Percentiles rank a stretch among this genome's conserved stretches.
These are phyloP conservation scores for Aspergillus melleus DNA, from an alignment of 2,329 filamentous ascomycete genomes.

Conservation along the genomic window DNA sequence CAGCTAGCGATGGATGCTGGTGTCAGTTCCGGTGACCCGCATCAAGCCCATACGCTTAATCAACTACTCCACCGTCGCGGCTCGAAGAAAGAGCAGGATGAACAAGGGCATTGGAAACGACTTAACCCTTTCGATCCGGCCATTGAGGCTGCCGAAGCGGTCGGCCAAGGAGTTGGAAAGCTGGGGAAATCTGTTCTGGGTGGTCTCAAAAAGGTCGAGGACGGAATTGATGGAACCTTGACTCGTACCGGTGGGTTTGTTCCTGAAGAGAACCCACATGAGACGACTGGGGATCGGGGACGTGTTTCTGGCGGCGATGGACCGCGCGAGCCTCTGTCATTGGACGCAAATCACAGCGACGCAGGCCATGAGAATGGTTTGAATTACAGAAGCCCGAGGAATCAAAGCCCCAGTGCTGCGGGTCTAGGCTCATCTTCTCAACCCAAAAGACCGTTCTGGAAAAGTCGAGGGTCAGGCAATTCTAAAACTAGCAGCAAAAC, in stretches of 20 bases:
- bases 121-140: slow-evolving; percentile 45
- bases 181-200: slow-evolving; percentile 48
- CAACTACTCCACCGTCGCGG: slow-evolving; percentile 40
- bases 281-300: slow-evolving; percentile 7
- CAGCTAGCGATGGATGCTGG: slow-evolving; percentile 51
- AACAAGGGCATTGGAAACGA: slow-evolving; percentile 18
- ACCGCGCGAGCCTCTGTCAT: background rate
- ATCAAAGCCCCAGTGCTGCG: background rate
- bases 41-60: slow-evolving; percentile 55
- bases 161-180: slow-evolving; percentile 50
- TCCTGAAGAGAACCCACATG: slow-evolving; percentile 10
- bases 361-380: background rate
- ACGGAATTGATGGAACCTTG: slow-evolving; percentile 37
- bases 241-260: slow-evolving; percentile 37
- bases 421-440: slow-evolving; percentile 8
- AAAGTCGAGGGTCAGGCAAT: slow-evolving; percentile 31
- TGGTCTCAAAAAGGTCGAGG: slow-evolving; percentile 42
- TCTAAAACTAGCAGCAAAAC: slow-evolving; percentile 25
- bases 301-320: background rate
- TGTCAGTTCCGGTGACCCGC: slow-evolving; percentile 57
- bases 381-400: background rate
- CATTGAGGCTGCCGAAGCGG: slow-evolving; percentile 52
- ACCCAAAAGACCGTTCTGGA: slow-evolving; percentile 36
- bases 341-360: background rate
- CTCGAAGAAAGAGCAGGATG: slow-evolving; percentile 12